Conservation (phyloP, 2,329 filamentous ascomycete species). For the Paraphoma chrysanthemicola region DNA sequence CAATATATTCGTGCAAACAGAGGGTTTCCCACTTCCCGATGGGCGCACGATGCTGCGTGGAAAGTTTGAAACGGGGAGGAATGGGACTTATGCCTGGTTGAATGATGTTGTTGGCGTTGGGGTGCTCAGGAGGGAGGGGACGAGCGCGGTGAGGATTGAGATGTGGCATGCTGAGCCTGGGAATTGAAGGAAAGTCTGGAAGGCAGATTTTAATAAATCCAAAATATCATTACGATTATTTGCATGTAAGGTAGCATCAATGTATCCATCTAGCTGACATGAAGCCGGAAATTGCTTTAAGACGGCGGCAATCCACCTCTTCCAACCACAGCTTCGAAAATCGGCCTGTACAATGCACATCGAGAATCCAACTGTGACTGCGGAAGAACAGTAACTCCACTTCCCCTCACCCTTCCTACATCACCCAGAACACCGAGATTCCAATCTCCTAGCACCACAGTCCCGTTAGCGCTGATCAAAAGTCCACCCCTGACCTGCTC, state of each 20-base stretch:
- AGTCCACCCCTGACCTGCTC: conserved; percentile 13
- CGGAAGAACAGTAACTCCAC: conserved; percentile 23
- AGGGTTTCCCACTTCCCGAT: conserved; percentile 33
- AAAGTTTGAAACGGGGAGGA: conserved; percentile 43
- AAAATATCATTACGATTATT: not conserved
- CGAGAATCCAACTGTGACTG: conserved; percentile 20
- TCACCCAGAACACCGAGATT: conserved; percentile 25
- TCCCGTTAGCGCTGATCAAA: conserved; percentile 6
- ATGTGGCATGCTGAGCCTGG: conserved; percentile 30
- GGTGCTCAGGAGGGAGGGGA: conserved; percentile 27
- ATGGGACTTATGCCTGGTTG: conserved; percentile 46
- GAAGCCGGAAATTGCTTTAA: not conserved
- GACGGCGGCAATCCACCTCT: conserved; percentile 13
- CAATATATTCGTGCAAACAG: conserved; percentile 43
- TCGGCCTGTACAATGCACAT: conserved; percentile 19
- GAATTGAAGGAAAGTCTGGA: not conserved
- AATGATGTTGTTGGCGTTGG: conserved; percentile 45
- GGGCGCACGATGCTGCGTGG: conserved; percentile 41
- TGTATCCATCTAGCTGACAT: not conserved
- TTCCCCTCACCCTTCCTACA: conserved; percentile 19
- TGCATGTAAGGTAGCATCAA: not conserved
- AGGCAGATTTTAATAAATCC: not conserved
- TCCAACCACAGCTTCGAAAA: conserved; percentile 23
- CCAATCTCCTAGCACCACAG: conserved; percentile 16
- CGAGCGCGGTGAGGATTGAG: conserved; percentile 28